These are phyloP conservation scores for Vitellaria paradoxa DNA, from an alignment of 179 eudicot genomes.

Conservation along the genomic window DNA sequence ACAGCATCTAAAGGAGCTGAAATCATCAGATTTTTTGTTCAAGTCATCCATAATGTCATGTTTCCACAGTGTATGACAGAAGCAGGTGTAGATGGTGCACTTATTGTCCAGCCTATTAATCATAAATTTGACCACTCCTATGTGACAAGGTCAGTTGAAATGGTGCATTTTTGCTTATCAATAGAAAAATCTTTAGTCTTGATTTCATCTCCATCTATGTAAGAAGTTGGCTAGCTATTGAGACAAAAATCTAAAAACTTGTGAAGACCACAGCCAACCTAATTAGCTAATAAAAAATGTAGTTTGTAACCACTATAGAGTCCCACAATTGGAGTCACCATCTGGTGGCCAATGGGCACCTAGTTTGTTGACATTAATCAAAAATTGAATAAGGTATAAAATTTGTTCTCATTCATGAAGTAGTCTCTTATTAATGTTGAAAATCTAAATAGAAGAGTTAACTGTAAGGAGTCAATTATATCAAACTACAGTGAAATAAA, in stretches of 20 bases:
- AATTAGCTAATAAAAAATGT: too few relatives aligned
- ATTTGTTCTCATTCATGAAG: too few relatives aligned
- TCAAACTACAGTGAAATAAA: too few relatives aligned
- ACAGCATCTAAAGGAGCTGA: neutral
- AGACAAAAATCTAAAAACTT: too few relatives aligned
- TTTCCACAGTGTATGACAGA: slow-evolving; percentile 65
- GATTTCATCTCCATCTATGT: neutral
- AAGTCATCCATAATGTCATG: neutral
- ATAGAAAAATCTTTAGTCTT: neutral
- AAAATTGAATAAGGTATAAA: too few relatives aligned
- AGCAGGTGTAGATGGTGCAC: slow-evolving; percentile 86
- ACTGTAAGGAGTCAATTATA: neutral
- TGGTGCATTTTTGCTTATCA: neutral
- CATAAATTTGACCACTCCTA: slow-evolving; percentile 89
- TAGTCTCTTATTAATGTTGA: too few relatives aligned
- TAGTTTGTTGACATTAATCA: too few relatives aligned
- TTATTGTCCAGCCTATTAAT: slow-evolving; percentile 89
- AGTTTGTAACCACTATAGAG: too few relatives aligned
- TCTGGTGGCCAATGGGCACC: too few relatives aligned
- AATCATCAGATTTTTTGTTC: neutral
- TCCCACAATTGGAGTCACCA: too few relatives aligned
- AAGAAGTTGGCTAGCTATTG: too few relatives aligned
- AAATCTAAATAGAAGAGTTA: neutral
- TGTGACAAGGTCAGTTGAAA: slow-evolving; percentile 66
- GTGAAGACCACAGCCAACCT: too few relatives aligned